Conservation (phyloP, 208 protist species). For the Tritrichomonas musculus region DNA sequence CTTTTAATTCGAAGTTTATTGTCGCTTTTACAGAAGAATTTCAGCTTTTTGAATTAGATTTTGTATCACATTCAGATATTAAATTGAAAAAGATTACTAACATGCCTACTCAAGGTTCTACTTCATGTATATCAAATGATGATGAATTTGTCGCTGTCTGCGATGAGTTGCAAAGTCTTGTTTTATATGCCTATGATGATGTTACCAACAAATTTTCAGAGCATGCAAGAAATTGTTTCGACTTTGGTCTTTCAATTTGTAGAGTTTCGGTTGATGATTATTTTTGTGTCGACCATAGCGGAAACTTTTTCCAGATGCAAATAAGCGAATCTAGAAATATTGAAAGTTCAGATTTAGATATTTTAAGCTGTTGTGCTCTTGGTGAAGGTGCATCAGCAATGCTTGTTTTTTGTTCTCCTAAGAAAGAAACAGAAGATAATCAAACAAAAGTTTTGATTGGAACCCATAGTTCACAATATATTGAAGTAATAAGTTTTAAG, state of each 20-base stretch:
- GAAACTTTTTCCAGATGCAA: background rate
- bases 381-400: background rate
- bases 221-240: background rate
- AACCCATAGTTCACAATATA: background rate
- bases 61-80: background rate
- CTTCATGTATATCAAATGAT: background rate
- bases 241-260: background rate
- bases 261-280: background rate
- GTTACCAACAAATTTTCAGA: background rate
- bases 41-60: background rate
- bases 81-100: background rate
- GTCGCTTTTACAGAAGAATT: background rate
- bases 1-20: background rate
- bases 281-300: background rate
- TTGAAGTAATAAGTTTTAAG: background rate
- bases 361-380: background rate
- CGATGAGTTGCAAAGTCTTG: background rate
- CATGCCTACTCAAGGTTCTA: background rate
- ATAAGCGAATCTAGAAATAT: background rate
- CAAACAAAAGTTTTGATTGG: background rate
- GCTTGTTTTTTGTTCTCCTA: background rate
- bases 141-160: background rate
- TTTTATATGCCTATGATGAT: background rate
- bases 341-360: background rate
- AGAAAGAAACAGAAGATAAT: background rate